Conservation (phyloP, 257 asterid genomes). For the Salvia splendens region DNA sequence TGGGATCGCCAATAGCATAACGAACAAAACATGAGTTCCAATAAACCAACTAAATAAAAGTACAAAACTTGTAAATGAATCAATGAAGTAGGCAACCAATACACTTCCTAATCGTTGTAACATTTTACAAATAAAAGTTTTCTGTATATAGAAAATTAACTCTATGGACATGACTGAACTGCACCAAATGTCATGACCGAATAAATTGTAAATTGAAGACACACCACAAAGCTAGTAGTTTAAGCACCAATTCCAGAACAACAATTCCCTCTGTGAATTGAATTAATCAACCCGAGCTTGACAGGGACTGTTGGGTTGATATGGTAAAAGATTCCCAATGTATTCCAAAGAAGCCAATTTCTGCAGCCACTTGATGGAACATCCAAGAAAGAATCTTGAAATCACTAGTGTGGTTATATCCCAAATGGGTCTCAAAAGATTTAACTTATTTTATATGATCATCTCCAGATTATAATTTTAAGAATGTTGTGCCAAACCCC, state of each 20-base stretch:
- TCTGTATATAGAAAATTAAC: neutral
- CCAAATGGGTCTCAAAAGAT: constrained; percentile 3
- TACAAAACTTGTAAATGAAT: constrained; percentile 15
- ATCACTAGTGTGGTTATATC: constrained; percentile 14
- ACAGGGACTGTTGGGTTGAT: neutral
- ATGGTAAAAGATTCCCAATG: neutral
- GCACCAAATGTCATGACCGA: constrained; percentile 4
- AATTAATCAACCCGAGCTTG: neutral
- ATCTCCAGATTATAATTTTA: neutral
- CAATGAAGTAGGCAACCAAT: constrained; percentile 5
- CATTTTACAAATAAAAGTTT: constrained; percentile 12
- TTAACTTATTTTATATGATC: constrained; percentile 9
- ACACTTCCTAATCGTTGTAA: constrained; percentile 14
- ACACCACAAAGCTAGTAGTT: constrained; percentile 9
- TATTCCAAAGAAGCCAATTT: neutral
- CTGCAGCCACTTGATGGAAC: neutral
- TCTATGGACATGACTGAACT: neutral
- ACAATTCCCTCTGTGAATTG: neutral
- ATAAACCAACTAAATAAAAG: constrained; percentile 20
- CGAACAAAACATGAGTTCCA: constrained; percentile 26
- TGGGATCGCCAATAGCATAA: constrained; percentile 37
- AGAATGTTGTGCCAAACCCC: constrained; percentile 12
- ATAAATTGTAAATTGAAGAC: constrained; percentile 11
- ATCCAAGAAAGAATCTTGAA: constrained; percentile 4
- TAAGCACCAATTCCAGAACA: neutral